Conservation (phyloP, 768 basidiomycete genomes). For the Suillus discolor region DNA sequence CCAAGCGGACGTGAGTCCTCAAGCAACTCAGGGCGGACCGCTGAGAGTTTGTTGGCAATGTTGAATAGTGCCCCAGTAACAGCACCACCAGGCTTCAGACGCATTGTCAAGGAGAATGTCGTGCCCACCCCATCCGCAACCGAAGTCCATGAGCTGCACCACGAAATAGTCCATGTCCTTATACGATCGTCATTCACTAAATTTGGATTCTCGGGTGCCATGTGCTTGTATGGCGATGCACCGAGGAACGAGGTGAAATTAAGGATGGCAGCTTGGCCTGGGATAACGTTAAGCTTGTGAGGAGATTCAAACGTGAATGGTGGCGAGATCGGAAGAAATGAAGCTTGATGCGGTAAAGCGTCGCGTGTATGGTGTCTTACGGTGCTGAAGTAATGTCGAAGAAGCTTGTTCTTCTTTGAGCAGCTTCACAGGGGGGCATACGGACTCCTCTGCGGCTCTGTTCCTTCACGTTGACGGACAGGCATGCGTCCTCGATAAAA, state of each 20-base stretch:
- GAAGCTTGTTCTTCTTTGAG: constrained; percentile 49
- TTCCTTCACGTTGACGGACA: constrained; percentile 45
- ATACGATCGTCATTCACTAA: constrained; percentile 66
- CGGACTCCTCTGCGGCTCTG: constrained; percentile 40
- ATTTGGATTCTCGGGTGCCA: constrained; percentile 50
- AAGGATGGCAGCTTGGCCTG: constrained; percentile 59
- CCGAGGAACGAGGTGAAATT: constrained; percentile 58
- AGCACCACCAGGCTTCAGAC: constrained; percentile 53
- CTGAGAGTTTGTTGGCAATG: constrained; percentile 45
- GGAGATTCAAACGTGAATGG: constrained; percentile 53
- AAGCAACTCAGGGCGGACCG: constrained; percentile 43
- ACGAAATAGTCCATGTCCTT: constrained; percentile 66
- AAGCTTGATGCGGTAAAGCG: constrained; percentile 41
- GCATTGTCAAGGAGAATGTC: constrained; percentile 53
- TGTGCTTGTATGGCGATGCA: constrained; percentile 50
- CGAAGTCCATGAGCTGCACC: constrained; percentile 22
- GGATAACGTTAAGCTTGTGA: constrained; percentile 33
- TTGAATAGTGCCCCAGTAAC: constrained; percentile 58
- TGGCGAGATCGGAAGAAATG: constrained; percentile 53
- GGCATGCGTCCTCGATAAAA: constrained; percentile 59
- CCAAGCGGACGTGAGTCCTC: constrained; percentile 40
- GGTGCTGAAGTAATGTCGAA: constrained; percentile 32
- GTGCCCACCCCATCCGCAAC: background rate
- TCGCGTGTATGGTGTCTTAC: constrained; percentile 20
- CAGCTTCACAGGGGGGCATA: constrained; percentile 60